Evolutionary conservation across 257 asterid genomes (phyloP), one percentile per base, ranked within the genome.

Genomic region (Solanum etuberosum): DNA sequence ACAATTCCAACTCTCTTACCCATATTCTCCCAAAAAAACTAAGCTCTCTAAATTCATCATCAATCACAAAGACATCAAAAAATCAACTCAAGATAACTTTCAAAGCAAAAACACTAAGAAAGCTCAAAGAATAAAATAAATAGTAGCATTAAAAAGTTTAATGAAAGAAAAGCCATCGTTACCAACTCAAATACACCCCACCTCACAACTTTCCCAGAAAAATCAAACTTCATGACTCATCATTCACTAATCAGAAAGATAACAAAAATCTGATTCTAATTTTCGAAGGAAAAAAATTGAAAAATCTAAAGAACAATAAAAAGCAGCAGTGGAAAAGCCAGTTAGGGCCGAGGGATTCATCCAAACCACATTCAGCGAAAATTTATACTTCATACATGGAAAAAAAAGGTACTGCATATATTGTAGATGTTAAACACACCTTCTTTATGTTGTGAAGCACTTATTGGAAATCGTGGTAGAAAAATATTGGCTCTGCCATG

Each of bases 181-280:
- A 40, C 93, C 94, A 38, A 94, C 31, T 76, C 91, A 91, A 15
- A 96, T 34, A 34, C 37, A 34, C 37, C 37, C 37, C 98, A 73
- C 98, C 97, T 21, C 98, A 9, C 94, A 34, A 11, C 92, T 88
- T 90, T 93, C 2, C 98, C 98, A 29, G 95, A 96, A 82, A 94
- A 96, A 54, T 11, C 27, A 34, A 34, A 7, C 38, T 14, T 18
- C 51, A 25, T 29, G 11, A 27, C 25, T 10, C 46, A 48, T 29
- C 16, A 37, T 16, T 34, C 37, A 34, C 5, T 27, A 81, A 21
- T 18, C 10, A 23, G 7, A 23, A 57, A 57, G 59, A 51, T 6
- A 16, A 51, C 59, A 15, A 67, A 67, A 7, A 23, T 8, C 3
- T 29, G 29, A 8, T 21, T 9, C 68, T 8, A 8, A 59, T 29